Base-by-base conservation (phyloP, 257 asterid genomes). In the Scutellaria baicalensis region DNA sequence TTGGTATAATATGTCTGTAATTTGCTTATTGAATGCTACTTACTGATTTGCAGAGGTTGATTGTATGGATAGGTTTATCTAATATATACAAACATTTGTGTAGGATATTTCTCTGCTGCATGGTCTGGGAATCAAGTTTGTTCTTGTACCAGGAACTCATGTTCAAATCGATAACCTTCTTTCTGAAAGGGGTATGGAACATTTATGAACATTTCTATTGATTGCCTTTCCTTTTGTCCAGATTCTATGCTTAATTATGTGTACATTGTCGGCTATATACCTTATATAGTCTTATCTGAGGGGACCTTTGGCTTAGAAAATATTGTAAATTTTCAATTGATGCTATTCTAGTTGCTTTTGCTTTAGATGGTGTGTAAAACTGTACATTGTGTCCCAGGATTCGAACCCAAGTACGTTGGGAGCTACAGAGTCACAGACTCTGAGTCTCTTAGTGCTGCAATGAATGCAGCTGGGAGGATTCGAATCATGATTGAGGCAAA, bases 91-190 rank as follows among this genome's bases (percentile, higher is more conserved):
- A 66, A 31, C 40, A 10, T 49, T 64, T 60, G 66, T 77, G 75
- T 73, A 94, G 99, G 99, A 94, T 75, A 89, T 94, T 36, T 89
- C 99, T 69, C 86, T 91, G 6, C 95, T 94, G 74, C 99, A 86
- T 80, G 97, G 95, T 31, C 78, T 91, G 62, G 99, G 99, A 73
- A 88, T 94, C 84, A 94, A 89, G 69, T 89, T 94, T 79, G 97
- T 94, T 78, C 91, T 94, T 59, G 97, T 94, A 59, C 96, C 97
- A 0, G 99, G 99, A 64, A 86, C 97, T 8, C 99, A 89, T 70
- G 97, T 88, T 31, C 97, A 87, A 83, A 91, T 94, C 51, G 97
- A 94, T 79, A 69, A 79, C 81, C 94, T 89, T 80, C 73, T 94
- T 59, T 78, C 79, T 69, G 93, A 88, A 77, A 85, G 89, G 70